Conservation (phyloP, 805 yeast genomes). For the Debaryomyces hansenii region DNA sequence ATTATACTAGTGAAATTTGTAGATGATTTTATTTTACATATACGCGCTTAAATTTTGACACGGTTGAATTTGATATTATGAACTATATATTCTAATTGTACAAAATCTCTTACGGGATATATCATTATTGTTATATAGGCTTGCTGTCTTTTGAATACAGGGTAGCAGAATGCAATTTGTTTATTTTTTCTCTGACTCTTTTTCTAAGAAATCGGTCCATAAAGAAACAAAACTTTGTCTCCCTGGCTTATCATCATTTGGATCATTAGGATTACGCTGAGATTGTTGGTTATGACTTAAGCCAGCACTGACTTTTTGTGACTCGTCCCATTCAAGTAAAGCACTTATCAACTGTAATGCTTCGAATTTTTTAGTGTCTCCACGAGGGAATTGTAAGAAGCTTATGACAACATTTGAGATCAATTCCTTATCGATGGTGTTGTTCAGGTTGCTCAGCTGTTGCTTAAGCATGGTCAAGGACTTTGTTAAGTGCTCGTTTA, state of each 20-base stretch:
- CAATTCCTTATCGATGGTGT: constrained; percentile 82
- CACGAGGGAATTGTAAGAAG: constrained; percentile 84
- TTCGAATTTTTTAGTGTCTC: constrained; percentile 93
- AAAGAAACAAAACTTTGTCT: constrained; percentile 64
- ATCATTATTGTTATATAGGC: not conserved
- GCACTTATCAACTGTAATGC: constrained; percentile 82
- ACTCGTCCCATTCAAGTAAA: constrained; percentile 86
- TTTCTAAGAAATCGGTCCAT: constrained; percentile 80
- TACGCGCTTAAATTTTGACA: not conserved
- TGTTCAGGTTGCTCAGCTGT: constrained; percentile 59
- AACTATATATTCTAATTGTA: too few species aligned
- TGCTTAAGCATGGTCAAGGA: constrained; percentile 82
- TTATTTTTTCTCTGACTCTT: constrained; percentile 47
- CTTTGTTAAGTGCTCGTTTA: constrained; percentile 94
- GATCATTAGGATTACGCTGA: constrained; percentile 21
- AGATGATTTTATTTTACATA: not conserved
- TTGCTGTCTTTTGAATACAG: not conserved
- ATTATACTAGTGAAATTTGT: not conserved
- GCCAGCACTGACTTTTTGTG: constrained; percentile 74
- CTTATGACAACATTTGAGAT: constrained; percentile 83
- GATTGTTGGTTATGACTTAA: constrained; percentile 37
- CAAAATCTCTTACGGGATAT: not conserved
- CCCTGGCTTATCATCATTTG: constrained; percentile 22
- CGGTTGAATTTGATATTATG: too few species aligned
- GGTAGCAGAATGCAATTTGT: not conserved